Base-by-base conservation (phyloP, 768 basidiomycete genomes). In the Leccinum pellstonianum region DNA sequence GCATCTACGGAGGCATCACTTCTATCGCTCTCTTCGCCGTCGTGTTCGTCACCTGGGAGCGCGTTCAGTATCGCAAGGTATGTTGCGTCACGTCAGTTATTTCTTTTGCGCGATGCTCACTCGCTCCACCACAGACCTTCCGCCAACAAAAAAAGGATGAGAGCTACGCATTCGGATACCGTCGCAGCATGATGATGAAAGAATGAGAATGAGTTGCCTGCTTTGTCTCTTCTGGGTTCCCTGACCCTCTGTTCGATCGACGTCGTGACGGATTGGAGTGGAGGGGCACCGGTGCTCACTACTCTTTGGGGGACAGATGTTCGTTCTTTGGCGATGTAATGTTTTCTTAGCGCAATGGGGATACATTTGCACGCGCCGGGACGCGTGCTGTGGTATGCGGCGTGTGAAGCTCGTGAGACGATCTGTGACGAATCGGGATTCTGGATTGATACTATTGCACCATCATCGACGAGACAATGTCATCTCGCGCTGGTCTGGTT, bases 61-160 rank as follows among this genome's bases (percentile, higher is more conserved):
- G 94, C 51, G 86, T 91, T 25, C 90, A 88, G 74, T 92, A 92
- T 70, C 87, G 91, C 78, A 90, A 85, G 81, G 91, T 90, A 60
- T 57, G 82, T 58, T 19, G 31, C 25, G 5, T 29, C 43, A 5
- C n/a, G n/a, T 11, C n/a, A 14, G 33, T 29, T 29, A 23, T n/a
- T 17, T 51, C 15, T 31, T 38, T 9, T 0, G 37, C 19, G 10
- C 9, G 2, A 11, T 56, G 25, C n/a, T 58, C n/a, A 59, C 57
- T 25, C 52, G 25, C 9, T 64, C 11, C 19, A 19, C 62, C 35
- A 38, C 63, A 91, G 90, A 80, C 83, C 61, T 93, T 91, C 83
- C 80, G 90, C 64, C 80, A 84, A 76, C 83, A 85, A 66, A 88
- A 84, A 73, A 81, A 89, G 66, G 86, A 85, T 25, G 89, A 92